phyloP scores from a whole-genome alignment of 495 filamentous ascomycete genomes.

The Lophiotrema nucula region DNA sequence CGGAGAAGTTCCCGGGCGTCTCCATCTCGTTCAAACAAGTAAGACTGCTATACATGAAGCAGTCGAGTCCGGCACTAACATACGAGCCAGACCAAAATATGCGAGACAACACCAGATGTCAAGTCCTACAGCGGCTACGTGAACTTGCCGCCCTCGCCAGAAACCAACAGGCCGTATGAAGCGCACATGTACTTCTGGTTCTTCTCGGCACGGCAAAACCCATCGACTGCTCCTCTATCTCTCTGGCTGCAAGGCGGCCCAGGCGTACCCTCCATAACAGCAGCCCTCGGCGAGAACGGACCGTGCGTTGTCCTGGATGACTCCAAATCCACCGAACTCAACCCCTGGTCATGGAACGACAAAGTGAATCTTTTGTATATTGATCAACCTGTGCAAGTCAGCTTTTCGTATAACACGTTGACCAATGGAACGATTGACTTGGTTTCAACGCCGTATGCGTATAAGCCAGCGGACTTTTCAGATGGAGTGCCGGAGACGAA shows the following conservation, averaged over 20 bases:
- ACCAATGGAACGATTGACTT: conserved; percentile 46
- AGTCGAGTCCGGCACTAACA: neutral
- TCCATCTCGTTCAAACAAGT: conserved; percentile 11
- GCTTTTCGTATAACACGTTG: conserved; percentile 40
- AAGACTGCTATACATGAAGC: neutral
- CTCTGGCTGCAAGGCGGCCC: conserved; percentile 6
- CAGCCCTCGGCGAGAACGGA: conserved; percentile 3
- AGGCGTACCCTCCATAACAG: neutral
- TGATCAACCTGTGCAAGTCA: conserved; percentile 13
- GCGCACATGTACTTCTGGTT: conserved; percentile 9
- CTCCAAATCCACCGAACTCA: conserved; percentile 27
- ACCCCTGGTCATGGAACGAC: conserved; percentile 9
- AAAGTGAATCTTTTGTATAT: conserved; percentile 43
- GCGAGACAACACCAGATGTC: conserved; percentile 12
- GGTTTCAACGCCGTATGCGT: neutral
- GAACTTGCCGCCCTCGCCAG: neutral
- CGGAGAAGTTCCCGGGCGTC: neutral
- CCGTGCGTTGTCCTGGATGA: conserved; percentile 48
- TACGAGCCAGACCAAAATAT: conserved; percentile 3
- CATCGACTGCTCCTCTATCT: conserved; percentile 2
- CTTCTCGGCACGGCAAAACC: conserved; percentile 3
- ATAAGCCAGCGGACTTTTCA: neutral
- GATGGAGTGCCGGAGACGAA: neutral
- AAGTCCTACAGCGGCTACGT: conserved; percentile 11
- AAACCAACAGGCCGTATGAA: neutral